phyloP scores from a whole-genome alignment of 352 stramenopile species.

The Thalassiosira sp. region DNA sequence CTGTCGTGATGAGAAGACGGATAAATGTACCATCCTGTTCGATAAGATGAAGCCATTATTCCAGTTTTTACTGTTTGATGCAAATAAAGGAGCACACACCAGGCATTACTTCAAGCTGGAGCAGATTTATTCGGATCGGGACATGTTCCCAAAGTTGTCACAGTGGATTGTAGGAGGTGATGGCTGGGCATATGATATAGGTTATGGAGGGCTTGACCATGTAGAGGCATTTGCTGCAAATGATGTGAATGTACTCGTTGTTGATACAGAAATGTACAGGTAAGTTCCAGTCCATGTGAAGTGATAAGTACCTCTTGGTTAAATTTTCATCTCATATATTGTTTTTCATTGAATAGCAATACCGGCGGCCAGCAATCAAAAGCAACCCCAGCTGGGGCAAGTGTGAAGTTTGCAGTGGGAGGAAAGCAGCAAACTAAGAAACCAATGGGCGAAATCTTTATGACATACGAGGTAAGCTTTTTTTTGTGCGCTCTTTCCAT shows the following conservation, averaged over 20 bases:
- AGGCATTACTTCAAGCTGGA: conserved; percentile 45
- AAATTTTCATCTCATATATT: no score
- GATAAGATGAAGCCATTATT: conserved; percentile 76
- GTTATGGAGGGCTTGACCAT: conserved; percentile 79
- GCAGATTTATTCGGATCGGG: conserved; percentile 69
- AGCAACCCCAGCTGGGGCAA: conserved; percentile 66
- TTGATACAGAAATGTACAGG: conserved; percentile 82
- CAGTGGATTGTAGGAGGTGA: conserved; percentile 84
- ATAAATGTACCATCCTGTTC: conserved; percentile 70
- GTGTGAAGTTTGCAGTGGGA: conserved; percentile 71
- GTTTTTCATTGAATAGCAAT: background rate
- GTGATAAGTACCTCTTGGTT: no score
- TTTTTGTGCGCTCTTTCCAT: no score
- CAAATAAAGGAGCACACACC: conserved; percentile 15
- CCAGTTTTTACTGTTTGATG: conserved; percentile 41
- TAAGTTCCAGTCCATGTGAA: no score
- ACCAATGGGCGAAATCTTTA: conserved; percentile 89
- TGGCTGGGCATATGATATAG: conserved; percentile 84
- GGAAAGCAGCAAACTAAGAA: conserved; percentile 87
- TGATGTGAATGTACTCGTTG: conserved; percentile 83
- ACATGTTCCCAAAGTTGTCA: conserved; percentile 81
- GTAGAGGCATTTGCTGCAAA: conserved; percentile 73
- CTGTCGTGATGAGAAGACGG: conserved; percentile 70
- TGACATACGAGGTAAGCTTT: conserved; percentile 94
- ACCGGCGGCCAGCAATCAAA: conserved; percentile 60